Percentiles rank a stretch among this genome's conserved stretches.
Evolutionary conservation across 2,329 filamentous ascomycete species (phyloP).

Genomic region (Nigrospora osmanthi): DNA sequence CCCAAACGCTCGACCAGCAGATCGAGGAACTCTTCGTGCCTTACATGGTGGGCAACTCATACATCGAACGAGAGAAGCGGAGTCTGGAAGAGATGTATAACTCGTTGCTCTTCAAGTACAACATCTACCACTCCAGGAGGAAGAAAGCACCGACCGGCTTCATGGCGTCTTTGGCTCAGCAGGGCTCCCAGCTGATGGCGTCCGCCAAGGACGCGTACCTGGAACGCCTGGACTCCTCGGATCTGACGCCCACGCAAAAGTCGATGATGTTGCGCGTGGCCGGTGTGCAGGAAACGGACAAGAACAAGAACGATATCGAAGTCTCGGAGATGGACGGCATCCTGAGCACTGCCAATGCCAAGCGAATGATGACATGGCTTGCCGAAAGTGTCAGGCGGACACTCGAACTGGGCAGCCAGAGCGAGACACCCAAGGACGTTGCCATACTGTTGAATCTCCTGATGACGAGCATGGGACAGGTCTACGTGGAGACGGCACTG

Average conservation of each 20-base stretch:
- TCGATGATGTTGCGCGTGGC: slow-evolving; percentile 85
- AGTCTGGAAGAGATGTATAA: slow-evolving; percentile 77
- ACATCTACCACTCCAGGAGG: slow-evolving; percentile 81
- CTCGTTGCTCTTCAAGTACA: slow-evolving; percentile 91
- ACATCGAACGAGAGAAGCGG: slow-evolving; percentile 61
- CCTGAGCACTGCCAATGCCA: slow-evolving; percentile 78
- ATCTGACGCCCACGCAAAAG: slow-evolving; percentile 82
- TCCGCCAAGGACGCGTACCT: slow-evolving; percentile 89
- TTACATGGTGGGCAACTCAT: slow-evolving; percentile 60
- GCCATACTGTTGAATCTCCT: slow-evolving; percentile 76
- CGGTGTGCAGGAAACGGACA: slow-evolving; percentile 68
- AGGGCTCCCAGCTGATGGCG: slow-evolving; percentile 80
- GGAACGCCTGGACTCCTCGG: slow-evolving; percentile 79
- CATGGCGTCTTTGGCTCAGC: slow-evolving; percentile 84
- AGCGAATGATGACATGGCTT: slow-evolving; percentile 96
- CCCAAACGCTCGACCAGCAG: slow-evolving; percentile 65
- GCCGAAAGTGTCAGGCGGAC: slow-evolving; percentile 90
- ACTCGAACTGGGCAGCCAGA: slow-evolving; percentile 79
- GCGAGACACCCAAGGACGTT: slow-evolving; percentile 91
- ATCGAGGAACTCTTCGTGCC: slow-evolving; percentile 72
- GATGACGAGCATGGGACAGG: slow-evolving; percentile 79
- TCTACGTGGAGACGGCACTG: slow-evolving; percentile 61
- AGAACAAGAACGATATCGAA: slow-evolving; percentile 78
- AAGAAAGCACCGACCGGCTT: slow-evolving; percentile 89
- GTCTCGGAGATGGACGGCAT: slow-evolving; percentile 84